Conservation (phyloP, 164 flowering plant species). For the Hamamelis virginiana region DNA sequence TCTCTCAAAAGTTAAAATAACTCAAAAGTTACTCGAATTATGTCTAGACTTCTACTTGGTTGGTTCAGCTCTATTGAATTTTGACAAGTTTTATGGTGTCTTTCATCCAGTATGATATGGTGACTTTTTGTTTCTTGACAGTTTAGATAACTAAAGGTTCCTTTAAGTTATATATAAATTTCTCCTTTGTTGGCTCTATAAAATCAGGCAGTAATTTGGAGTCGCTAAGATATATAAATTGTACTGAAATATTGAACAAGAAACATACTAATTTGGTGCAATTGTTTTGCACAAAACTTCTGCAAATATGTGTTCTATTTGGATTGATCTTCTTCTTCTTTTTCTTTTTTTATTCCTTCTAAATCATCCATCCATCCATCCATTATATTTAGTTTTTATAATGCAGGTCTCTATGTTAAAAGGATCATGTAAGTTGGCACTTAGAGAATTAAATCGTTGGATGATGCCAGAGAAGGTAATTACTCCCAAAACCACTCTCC, state of each 20-base stretch:
- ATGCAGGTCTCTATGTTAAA: conserved; percentile 36
- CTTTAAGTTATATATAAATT: too few relatives aligned
- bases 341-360: too few relatives aligned
- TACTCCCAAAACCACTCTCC: background rate
- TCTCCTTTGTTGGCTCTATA: background rate
- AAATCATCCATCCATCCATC: background rate
- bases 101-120: too few relatives aligned
- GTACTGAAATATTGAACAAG: background rate
- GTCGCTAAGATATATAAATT: background rate
- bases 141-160: too few relatives aligned
- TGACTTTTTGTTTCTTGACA: too few relatives aligned
- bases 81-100: too few relatives aligned
- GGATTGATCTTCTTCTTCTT: too few relatives aligned
- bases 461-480: conserved; percentile 55
- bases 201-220: background rate
- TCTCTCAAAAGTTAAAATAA: too few relatives aligned
- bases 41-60: too few relatives aligned
- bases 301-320: background rate
- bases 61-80: too few relatives aligned
- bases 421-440: conserved; percentile 29
- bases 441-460: conserved; percentile 36
- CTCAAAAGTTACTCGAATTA: too few relatives aligned
- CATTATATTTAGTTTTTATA: background rate
- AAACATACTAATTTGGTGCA: background rate
- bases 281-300: background rate